Evolutionary conservation across 1,139 yeast genomes (phyloP).

Genomic region (Lodderomyces margitis): DNA sequence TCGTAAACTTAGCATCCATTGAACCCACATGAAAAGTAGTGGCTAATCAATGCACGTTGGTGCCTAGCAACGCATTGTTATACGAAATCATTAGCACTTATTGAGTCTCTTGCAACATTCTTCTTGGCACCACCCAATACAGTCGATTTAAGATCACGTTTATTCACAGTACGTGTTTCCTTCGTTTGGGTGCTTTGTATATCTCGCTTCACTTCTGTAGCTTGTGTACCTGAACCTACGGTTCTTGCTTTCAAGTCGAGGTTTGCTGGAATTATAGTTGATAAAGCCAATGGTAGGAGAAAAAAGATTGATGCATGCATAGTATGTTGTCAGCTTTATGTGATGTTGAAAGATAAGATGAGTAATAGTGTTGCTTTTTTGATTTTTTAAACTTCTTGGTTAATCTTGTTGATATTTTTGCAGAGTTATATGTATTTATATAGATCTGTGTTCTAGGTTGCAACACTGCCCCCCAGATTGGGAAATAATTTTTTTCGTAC

Average conservation of each 20-base stretch:
- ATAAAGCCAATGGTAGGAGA: slow-evolving; percentile 4
- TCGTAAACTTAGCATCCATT: neutral
- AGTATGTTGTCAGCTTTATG: no score
- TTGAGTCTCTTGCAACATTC: neutral
- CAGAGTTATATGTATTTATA: neutral
- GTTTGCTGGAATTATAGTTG: slow-evolving; percentile 29
- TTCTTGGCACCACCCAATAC: neutral
- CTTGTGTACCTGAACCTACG: slow-evolving; percentile 12
- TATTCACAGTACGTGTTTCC: neutral
- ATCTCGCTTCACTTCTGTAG: slow-evolving; percentile 9
- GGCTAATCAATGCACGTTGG: neutral
- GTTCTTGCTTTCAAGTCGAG: slow-evolving; percentile 19
- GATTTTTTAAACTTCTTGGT: no score
- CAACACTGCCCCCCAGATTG: slow-evolving; percentile 1
- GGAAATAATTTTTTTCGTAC: slow-evolving; percentile 2
- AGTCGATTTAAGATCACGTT: neutral
- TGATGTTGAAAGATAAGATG: no score
- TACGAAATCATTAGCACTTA: neutral
- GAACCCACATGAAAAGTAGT: no score
- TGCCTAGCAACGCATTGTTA: neutral
- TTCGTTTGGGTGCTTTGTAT: slow-evolving; percentile 11
- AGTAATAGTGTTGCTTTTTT: no score
- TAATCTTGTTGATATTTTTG: no score
- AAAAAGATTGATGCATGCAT: neutral
- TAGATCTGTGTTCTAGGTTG: no score